Evolutionary conservation across 1,284 basidiomycete genomes (phyloP), one percentile per base, ranked within the genome.

Genomic region (Moesziomyces sp.): DNA sequence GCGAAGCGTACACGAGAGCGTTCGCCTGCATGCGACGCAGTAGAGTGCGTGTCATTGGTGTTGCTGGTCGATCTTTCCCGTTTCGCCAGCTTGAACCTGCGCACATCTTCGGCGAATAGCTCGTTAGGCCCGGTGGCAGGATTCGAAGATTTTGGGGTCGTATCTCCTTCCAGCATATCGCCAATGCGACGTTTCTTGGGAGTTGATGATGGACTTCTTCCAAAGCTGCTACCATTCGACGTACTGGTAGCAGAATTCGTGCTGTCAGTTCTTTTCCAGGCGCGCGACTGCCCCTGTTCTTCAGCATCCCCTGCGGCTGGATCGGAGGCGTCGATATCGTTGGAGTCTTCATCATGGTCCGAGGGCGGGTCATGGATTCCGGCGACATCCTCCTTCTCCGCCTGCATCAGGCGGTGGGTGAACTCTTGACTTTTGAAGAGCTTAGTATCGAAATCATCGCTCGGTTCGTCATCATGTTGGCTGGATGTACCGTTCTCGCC

Each of bases 361-460:
- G 72, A 69, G 1, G 57, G 52, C 5, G 58, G 49, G 26, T 64
- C 72, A 43, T 28, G 47, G 23, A 52, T 64, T 49, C 59, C 49
- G 58, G 67, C 72, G 18, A 52, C 57, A n/a, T 70, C 55, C n/a
- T 63, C 58, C 14, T 74, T 76, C 24, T 83, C 78, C 5, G 78
- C 71, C 16, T 77, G 75, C 9, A 66, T 76, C 2, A 78, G 48
- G n/a, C 55, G 44, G 8, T 59, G 51, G 11, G 58, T 80, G 21
- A 86, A 84, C 2, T 79, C 78, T 21, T 81, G 69, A 18, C 80
- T 80, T 52, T 84, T 52, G 62, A 79, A 84, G 42, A 84, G 78
- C 16, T 85, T 83, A 3, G 62, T 55, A 40, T 84, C 78, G 14
- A 84, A 70, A 9, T 80, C 74, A 8, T 77, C 76, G 1, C 76